Evolutionary conservation across 495 filamentous ascomycete species (phyloP), one percentile per base, ranked within the genome.

Genomic region (Zalerion maritima): DNA sequence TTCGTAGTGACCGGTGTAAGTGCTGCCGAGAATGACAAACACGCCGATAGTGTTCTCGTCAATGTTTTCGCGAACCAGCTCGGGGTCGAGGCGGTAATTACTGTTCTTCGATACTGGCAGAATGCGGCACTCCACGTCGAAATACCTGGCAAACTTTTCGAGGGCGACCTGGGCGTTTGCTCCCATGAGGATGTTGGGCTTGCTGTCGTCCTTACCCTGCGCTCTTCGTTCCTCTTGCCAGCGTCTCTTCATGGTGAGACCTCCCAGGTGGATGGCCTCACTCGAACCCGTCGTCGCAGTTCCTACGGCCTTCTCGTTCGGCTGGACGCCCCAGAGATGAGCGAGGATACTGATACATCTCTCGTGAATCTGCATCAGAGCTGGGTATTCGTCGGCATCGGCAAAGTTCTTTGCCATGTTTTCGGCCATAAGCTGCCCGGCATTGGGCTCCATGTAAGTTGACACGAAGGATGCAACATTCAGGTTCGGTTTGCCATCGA

Each of bases 41-140:
- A 84, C 52, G 4, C 79, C 78, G 38, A 83, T 83, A 0, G 78
- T 83, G 31, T 84, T 81, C 47, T 83, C 77, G 38, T 83, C 77
- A 19, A 82, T 57, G 27, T 71, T 80, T 36, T 80, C 40, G 34
- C 58, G 63, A 2, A 83, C 69, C 21, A 72, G 43, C 7, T 72
- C 57, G 1, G 74, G 64, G 38, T 82, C 75, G 2, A 83, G 57
- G 11, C 71, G 55, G 40, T 61, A 78, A 3, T 66, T 50, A 32
- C 71, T 77, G 45, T 71, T 61, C 32, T 64, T 62, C 7, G 63
- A 72, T 2, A 83, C 78, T 1, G 73, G 69, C 5, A 83, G 51
- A 18, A 84, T 73, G 13, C 78, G 54, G 4, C 75, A 65, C 41
- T 84, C 78, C 15, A 83, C 78, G 28, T 84, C 79, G 31, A 84